Base-by-base conservation (phyloP, 176 grass and related monocot genomes). In the Oryza nivara region DNA sequence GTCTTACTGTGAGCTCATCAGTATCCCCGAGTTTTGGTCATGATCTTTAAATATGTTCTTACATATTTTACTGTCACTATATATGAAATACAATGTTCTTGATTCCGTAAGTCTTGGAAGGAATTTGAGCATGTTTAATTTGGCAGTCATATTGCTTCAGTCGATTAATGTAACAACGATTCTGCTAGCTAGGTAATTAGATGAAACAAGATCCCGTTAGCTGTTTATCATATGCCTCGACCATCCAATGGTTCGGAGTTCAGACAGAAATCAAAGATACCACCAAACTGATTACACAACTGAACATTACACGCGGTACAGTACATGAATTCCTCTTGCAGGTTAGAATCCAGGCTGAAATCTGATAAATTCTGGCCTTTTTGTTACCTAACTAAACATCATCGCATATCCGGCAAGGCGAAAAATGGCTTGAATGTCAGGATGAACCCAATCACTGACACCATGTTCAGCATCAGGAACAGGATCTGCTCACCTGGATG, bases 401-500 rank as follows among this genome's bases (percentile, higher is more conserved):
- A 70, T 80, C 7, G 70, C 80, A 70, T 71, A 66, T 40, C 76
- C 0, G 79, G 74, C 28, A 92, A 20, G 15, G 79, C 46, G 65
- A 94, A 88, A 56, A 89, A 94, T 66, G 80, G 89, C 58, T 52
- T 87, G 84, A 89, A 89, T 2, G 83, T 86, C 61, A 94, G 65
- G 2, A 74, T 14, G 16, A 94, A 45, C 28, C 92, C 84, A 30
- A 89, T 61, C 6, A 91, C 23, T 2, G 80, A 85, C 8, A 91
- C 86, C 83, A 87, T 72, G 67, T 78, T 91, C 46, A 94, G 51
- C 70, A 91, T 85, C 72, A 86, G 60, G 84, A 94, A 94, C 48
- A 91, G 58, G 65, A 94, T 78, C 25, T 94, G 92, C 77, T 89
- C 86, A 68, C 91, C 91, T 93, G 88, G 74, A 90, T 79, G n/a